Conservation (phyloP, 2,329 filamentous ascomycete genomes). For the Fusarium vanettenii region DNA sequence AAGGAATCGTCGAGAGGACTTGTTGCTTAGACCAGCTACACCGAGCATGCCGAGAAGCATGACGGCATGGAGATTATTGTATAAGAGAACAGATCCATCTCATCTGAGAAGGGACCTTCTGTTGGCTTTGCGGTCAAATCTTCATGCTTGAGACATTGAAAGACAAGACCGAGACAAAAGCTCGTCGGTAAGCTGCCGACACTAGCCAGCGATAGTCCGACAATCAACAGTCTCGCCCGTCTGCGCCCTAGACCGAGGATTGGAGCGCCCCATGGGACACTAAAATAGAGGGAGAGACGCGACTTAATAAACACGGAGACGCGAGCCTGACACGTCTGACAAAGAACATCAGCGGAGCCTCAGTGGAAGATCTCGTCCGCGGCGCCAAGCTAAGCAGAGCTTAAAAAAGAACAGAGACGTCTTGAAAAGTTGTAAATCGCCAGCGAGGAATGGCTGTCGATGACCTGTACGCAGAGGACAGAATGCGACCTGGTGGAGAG, state of each 20-base stretch:
- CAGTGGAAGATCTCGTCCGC: neutral
- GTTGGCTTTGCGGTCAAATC: neutral
- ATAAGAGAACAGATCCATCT: neutral
- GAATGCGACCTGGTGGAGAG: constrained; percentile 33
- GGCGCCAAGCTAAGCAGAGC: neutral
- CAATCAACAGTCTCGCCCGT: neutral
- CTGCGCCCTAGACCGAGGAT: constrained; percentile 12
- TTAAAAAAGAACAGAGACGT: constrained; percentile 20
- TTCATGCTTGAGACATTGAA: neutral
- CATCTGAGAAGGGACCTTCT: neutral
- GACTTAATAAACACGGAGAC: constrained; percentile 16
- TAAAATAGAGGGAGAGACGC: constrained; percentile 21
- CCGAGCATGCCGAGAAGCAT: constrained; percentile 8
- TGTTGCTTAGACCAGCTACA: constrained; percentile 1
- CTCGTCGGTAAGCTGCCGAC: neutral
- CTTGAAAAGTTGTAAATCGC: neutral
- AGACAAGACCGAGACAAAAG: neutral
- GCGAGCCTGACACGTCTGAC: constrained; percentile 24
- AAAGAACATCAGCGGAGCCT: neutral
- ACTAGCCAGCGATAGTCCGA: neutral
- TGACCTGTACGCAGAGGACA: constrained; percentile 1
- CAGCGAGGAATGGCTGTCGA: constrained; percentile 30
- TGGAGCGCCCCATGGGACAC: constrained; percentile 7
- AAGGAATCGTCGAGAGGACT: constrained; percentile 2
- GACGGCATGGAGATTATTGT: neutral